phyloP scores from a whole-genome alignment of 805 yeast species.

The Naumovozyma castellii region DNA sequence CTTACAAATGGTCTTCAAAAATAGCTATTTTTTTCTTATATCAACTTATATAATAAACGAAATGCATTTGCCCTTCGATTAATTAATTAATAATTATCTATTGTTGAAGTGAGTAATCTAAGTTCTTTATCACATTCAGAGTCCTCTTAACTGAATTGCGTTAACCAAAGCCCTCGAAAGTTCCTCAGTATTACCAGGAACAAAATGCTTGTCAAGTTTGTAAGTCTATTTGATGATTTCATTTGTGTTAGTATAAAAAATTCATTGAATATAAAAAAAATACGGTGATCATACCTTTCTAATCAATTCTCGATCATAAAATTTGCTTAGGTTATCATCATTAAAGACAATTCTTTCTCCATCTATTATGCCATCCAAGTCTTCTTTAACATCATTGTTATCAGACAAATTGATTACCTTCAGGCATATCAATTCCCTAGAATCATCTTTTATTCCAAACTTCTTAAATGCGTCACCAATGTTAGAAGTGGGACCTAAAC shows the following conservation, averaged over 20 bases:
- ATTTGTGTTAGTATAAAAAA: constrained; percentile 5
- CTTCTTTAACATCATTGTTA: constrained; percentile 8
- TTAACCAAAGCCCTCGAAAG: constrained; percentile 38
- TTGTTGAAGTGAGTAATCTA: too few species aligned
- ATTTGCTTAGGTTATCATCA: constrained; percentile 26
- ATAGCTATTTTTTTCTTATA: too few species aligned
- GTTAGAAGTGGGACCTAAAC: constrained; percentile 61
- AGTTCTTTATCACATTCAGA: too few species aligned
- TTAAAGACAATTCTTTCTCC: constrained; percentile 31
- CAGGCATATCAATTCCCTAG: constrained; percentile 41
- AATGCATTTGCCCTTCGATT: too few species aligned
- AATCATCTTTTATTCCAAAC: constrained; percentile 55
- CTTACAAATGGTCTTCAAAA: too few species aligned
- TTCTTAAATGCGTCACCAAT: constrained; percentile 56
- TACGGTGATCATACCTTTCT: constrained; percentile 23
- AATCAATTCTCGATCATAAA: constrained; percentile 30
- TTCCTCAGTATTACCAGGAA: constrained; percentile 14
- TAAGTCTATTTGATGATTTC: constrained; percentile 15
- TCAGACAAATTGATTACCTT: constrained; percentile 27
- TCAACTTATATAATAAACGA: too few species aligned
- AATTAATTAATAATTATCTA: too few species aligned
- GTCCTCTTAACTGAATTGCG: constrained; percentile 42
- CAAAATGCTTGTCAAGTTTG: constrained; percentile 18
- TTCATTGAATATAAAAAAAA: neutral
- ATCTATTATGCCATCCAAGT: constrained; percentile 12